Evolutionary conservation across 129 eudicot genomes (phyloP).

Genomic region (Oenanthe sinensis): DNA sequence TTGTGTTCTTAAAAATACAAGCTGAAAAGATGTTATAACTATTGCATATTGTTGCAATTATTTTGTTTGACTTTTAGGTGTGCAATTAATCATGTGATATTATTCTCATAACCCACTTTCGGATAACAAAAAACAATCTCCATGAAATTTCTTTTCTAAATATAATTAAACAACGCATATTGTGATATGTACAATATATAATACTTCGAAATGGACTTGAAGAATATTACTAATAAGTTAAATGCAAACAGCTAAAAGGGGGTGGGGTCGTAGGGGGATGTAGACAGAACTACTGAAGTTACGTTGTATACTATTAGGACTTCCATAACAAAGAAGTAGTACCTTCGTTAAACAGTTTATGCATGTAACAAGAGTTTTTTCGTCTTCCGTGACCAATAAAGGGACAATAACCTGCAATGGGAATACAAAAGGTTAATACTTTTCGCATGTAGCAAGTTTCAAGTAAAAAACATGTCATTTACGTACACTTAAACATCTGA

Average conservation of each 20-base stretch:
- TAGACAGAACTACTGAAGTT: neutral
- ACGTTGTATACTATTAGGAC: neutral
- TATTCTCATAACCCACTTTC: neutral
- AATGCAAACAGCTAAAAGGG: too few relatives aligned
- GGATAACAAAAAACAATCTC: neutral
- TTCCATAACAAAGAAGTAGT: slow-evolving; percentile 15
- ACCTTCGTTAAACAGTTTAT: slow-evolving; percentile 96
- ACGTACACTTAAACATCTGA: slow-evolving; percentile 86
- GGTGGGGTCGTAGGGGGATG: neutral
- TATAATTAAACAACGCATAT: neutral
- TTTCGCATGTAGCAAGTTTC: neutral
- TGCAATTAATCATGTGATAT: neutral
- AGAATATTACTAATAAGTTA: neutral
- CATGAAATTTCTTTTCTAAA: neutral
- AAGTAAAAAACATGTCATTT: neutral
- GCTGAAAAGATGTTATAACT: neutral
- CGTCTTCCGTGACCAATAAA: slow-evolving; percentile 77
- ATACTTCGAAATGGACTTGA: neutral
- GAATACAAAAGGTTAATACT: slow-evolving; percentile 2
- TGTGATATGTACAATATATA: neutral
- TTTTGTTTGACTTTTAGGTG: neutral
- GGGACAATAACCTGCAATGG: slow-evolving; percentile 75
- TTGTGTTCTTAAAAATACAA: neutral
- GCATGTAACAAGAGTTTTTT: slow-evolving; percentile 85
- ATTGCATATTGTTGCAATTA: neutral